A percentile compares a stretch with the other conserved stretches of the same genome.
phyloP scores from a whole-genome alignment of 495 filamentous ascomycete species.

The Cryomyces minteri region DNA sequence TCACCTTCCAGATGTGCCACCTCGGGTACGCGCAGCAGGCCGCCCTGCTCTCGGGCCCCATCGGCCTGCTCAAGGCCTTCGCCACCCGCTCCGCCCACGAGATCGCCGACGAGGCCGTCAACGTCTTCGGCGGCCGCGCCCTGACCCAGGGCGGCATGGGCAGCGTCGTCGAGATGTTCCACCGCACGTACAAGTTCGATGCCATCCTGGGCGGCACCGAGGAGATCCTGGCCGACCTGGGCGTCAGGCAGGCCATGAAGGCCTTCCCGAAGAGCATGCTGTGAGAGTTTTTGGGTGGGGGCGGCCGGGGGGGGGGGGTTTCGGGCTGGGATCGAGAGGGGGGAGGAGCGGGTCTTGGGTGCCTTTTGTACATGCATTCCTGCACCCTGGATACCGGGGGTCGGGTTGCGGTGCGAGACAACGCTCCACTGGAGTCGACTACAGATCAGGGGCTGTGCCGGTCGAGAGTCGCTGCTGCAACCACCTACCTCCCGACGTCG shows the following conservation, averaged over 20 bases:
- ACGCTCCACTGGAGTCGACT: too few species aligned
- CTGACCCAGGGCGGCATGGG: constrained; percentile 76
- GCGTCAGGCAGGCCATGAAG: constrained; percentile 67
- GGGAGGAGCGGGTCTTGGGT: too few species aligned
- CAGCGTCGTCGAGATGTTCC: constrained; percentile 59
- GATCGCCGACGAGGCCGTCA: constrained; percentile 63
- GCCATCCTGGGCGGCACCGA: constrained; percentile 73
- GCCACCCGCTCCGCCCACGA: constrained; percentile 51
- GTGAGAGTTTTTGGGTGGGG: too few species aligned
- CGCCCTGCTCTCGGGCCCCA: constrained; percentile 59
- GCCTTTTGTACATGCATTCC: too few species aligned
- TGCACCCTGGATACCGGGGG: too few species aligned
- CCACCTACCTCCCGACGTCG: too few species aligned
- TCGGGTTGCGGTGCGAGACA: too few species aligned
- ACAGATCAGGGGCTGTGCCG: too few species aligned
- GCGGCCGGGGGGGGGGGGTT: too few species aligned
- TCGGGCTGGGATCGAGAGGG: constrained; percentile 32
- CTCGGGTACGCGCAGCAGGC: constrained; percentile 65
- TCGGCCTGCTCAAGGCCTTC: constrained; percentile 50
- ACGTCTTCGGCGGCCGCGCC: constrained; percentile 74
- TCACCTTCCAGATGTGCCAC: constrained; percentile 76
- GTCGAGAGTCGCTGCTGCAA: too few species aligned
- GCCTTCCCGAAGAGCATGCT: constrained; percentile 70
- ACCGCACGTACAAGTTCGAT: constrained; percentile 77
- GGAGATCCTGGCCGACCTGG: constrained; percentile 67